Conservation (phyloP, 1,284 basidiomycete species). For the Cryptococcus wingfieldii region DNA sequence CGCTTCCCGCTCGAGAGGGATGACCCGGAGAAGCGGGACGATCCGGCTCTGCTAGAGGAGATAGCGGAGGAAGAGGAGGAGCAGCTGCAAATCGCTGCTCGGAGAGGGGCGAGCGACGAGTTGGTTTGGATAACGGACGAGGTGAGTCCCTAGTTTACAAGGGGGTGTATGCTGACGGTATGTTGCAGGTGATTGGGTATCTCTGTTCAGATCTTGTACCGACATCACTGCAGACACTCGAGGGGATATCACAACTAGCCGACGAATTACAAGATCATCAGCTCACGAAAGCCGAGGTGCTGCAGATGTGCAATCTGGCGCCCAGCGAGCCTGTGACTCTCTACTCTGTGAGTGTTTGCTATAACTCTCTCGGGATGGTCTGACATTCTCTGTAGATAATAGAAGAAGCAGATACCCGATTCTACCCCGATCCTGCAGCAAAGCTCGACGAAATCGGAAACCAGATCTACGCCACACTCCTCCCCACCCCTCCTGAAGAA, state of each 20-base stretch:
- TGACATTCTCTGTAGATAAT: constrained; percentile 60
- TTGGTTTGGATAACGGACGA: constrained; percentile 83
- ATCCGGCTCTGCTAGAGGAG: constrained; percentile 10
- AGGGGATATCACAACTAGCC: constrained; percentile 63
- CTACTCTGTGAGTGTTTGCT: constrained; percentile 65
- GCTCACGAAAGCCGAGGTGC: constrained; percentile 83
- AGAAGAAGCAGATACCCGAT: constrained; percentile 79
- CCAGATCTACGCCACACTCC: constrained; percentile 51
- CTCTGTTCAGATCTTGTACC: constrained; percentile 55
- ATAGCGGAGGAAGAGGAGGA: constrained; percentile 47
- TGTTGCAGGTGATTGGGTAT: constrained; percentile 70
- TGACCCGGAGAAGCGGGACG: constrained; percentile 9
- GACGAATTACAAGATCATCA: constrained; percentile 63
- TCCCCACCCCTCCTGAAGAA: constrained; percentile 18
- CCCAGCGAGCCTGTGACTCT: constrained; percentile 78
- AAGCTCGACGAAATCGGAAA: constrained; percentile 66
- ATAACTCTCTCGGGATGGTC: not conserved
- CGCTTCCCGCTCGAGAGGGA: constrained; percentile 19
- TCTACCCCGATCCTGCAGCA: constrained; percentile 53
- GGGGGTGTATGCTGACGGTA: not conserved
- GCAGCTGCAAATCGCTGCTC: constrained; percentile 48
- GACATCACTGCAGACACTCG: constrained; percentile 62
- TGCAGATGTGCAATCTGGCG: constrained; percentile 83
- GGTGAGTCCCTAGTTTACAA: constrained; percentile 52
- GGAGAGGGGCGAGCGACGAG: constrained; percentile 63